Evolutionary conservation across 2,329 filamentous ascomycete species (phyloP).

Genomic region (Nemania sp.): DNA sequence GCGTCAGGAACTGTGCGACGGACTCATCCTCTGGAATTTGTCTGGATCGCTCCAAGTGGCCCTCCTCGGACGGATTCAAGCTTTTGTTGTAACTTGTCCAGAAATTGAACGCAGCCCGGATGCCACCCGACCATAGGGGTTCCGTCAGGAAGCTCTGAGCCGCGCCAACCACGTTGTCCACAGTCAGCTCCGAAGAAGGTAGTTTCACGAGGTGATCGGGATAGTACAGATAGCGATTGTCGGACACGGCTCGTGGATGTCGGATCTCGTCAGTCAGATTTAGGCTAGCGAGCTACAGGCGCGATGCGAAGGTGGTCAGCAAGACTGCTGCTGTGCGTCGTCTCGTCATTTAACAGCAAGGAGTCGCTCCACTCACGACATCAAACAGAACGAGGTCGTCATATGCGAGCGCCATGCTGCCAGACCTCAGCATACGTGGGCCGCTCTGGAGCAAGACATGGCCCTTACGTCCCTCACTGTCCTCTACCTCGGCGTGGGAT

Average conservation of each 20-base stretch:
- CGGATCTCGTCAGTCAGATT: constrained; percentile 59
- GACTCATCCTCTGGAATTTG: constrained; percentile 64
- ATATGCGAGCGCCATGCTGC: constrained; percentile 46
- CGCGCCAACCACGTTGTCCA: constrained; percentile 18
- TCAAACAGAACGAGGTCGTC: constrained; percentile 71
- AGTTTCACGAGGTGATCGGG: constrained; percentile 74
- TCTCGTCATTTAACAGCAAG: neutral
- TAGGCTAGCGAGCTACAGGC: constrained; percentile 59
- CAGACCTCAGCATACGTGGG: constrained; percentile 73
- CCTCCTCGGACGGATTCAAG: neutral
- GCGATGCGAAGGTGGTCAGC: constrained; percentile 8
- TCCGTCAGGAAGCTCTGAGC: constrained; percentile 31
- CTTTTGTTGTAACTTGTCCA: constrained; percentile 6
- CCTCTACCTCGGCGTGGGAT: constrained; percentile 60
- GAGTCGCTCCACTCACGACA: constrained; percentile 58
- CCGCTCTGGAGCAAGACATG: constrained; percentile 80
- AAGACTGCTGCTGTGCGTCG: neutral
- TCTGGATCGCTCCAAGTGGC: constrained; percentile 32
- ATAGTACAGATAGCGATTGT: constrained; percentile 82
- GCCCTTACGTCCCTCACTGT: constrained; percentile 61
- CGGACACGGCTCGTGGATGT: constrained; percentile 54
- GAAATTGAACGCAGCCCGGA: constrained; percentile 16
- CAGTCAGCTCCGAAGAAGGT: constrained; percentile 19
- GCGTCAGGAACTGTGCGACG: constrained; percentile 67
- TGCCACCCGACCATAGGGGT: constrained; percentile 35